Percentiles rank a stretch among this genome's conserved stretches.
These are phyloP conservation scores for Cucurbita moschata DNA, from an alignment of 306 rosid species.

Conservation along the genomic window DNA sequence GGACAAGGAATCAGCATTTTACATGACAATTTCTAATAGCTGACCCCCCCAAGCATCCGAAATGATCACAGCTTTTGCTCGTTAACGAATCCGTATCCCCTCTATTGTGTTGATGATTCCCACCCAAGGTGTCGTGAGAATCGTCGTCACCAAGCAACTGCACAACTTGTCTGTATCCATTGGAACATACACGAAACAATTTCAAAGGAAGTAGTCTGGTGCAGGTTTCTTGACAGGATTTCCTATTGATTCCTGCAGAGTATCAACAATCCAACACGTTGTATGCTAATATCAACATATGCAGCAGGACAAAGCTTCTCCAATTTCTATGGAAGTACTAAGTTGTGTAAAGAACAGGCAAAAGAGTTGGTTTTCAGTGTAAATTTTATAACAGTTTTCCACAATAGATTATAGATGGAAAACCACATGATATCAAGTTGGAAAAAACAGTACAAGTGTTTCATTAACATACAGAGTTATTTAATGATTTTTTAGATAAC, in stretches of 20 bases:
- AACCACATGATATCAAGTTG: background rate
- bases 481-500: background rate
- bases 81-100: conserved; percentile 12
- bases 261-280: background rate
- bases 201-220: conserved; percentile 86
- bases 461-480: background rate
- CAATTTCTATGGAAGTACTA: background rate
- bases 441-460: background rate
- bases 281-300: background rate
- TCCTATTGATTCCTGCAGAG: conserved; percentile 81
- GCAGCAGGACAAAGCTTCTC: background rate
- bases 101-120: conserved; percentile 2
- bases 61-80: conserved; percentile 19
- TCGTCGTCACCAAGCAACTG: conserved; percentile 12
- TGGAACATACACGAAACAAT: conserved; percentile 15
- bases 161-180: conserved; percentile 16
- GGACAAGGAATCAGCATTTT: conserved; percentile 26
- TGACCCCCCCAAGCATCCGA: conserved; percentile 8
- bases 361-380: background rate
- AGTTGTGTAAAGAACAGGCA: background rate
- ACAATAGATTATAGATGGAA: background rate
- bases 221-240: conserved; percentile 83
- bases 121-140: conserved; percentile 2
- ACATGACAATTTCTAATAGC: conserved; percentile 16
- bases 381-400: background rate